phyloP scores from a whole-genome alignment of 768 basidiomycete genomes.

The Leucocoprinus sp. region DNA sequence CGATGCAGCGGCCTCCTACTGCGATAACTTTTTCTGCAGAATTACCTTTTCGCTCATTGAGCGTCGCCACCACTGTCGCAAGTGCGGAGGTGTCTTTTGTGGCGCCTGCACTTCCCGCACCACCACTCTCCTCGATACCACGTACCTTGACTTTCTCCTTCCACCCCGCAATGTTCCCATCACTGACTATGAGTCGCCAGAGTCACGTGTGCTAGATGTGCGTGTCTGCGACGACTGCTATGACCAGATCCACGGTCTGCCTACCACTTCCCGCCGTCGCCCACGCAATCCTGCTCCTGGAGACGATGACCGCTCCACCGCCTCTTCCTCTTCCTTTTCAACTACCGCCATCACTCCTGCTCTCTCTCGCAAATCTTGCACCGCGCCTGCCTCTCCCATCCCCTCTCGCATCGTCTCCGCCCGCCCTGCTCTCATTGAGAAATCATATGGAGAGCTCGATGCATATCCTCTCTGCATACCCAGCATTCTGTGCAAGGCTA shows the following conservation, averaged over 20 bases:
- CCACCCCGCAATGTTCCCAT: constrained; percentile 67
- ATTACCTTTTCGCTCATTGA: constrained; percentile 59
- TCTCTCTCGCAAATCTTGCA: constrained; percentile 22
- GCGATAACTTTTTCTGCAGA: constrained; percentile 71
- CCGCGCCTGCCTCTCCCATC: constrained; percentile 22
- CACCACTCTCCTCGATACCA: constrained; percentile 66
- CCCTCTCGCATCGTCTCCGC: constrained; percentile 28
- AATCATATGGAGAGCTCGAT: constrained; percentile 61
- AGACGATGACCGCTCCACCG: constrained; percentile 25
- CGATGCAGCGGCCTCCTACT: constrained; percentile 50
- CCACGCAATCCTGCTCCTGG: constrained; percentile 19
- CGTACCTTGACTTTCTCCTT: constrained; percentile 58
- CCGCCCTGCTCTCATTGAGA: constrained; percentile 25
- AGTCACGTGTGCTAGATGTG: constrained; percentile 45
- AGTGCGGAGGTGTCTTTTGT: constrained; percentile 78
- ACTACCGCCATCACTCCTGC: constrained; percentile 18
- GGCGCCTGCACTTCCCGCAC: constrained; percentile 47
- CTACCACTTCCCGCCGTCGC: constrained; percentile 36
- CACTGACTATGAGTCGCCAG: constrained; percentile 45
- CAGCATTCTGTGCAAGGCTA: constrained; percentile 65
- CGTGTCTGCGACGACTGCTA: constrained; percentile 75
- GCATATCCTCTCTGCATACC: constrained; percentile 69
- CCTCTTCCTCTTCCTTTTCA: constrained; percentile 19
- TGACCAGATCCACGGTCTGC: constrained; percentile 61
- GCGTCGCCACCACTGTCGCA: constrained; percentile 79